phyloP scores from a whole-genome alignment of 495 filamentous ascomycete species.

The Neurospora pannonica region DNA sequence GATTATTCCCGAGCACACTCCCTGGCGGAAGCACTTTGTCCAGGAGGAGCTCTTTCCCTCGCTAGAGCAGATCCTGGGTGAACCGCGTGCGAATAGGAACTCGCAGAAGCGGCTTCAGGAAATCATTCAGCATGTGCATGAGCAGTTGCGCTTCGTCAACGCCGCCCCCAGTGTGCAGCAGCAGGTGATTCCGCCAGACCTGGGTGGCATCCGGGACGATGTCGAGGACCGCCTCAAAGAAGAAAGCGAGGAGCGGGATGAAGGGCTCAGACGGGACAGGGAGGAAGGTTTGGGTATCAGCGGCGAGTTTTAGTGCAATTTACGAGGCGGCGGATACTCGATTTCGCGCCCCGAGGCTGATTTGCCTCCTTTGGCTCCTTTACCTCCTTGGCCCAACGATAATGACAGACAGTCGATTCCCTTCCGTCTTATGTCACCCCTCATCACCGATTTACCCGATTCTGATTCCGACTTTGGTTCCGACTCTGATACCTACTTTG shows the following conservation, averaged over 20 bases:
- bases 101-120: conserved; percentile 61
- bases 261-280: conserved; percentile 30
- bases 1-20: conserved; percentile 59
- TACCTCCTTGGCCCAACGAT: neutral
- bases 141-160: conserved; percentile 80
- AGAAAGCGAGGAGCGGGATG: conserved; percentile 52
- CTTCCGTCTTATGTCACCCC: neutral
- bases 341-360: neutral
- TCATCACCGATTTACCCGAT: neutral
- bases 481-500: neutral
- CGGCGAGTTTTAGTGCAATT: conserved; percentile 28
- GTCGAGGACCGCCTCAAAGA: conserved; percentile 71
- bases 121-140: conserved; percentile 62
- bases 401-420: neutral
- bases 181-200: conserved; percentile 68
- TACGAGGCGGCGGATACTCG: neutral
- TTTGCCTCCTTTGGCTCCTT: neutral
- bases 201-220: conserved; percentile 64
- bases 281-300: conserved; percentile 34
- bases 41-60: conserved; percentile 74
- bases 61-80: conserved; percentile 53
- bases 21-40: conserved; percentile 75
- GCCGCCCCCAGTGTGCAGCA: conserved; percentile 82
- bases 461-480: neutral
- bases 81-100: conserved; percentile 66